Base-by-base conservation (phyloP, 1,284 basidiomycete genomes). In the Cystobasidium sp. region DNA sequence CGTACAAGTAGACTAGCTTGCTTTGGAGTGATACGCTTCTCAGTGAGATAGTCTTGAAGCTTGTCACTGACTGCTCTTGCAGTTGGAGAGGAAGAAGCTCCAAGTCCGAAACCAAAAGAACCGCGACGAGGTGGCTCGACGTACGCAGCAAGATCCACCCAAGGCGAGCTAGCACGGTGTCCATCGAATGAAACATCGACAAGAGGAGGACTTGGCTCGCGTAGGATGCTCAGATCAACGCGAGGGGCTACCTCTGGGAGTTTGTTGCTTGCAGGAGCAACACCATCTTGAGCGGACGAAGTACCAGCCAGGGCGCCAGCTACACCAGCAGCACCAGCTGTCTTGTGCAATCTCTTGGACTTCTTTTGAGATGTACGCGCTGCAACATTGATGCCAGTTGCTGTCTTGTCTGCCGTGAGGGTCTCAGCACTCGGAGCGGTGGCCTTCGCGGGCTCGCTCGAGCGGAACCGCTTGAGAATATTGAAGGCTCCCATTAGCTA, bases 1-100 rank as follows among this genome's bases (percentile, higher is more conserved):
- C 43, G 62, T n/a, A 73, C 61, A 31, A 73, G 70, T 18, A 46
- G 22, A 46, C 62, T 73, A 10, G 70, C 63, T 59, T 73, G 62
- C 44, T 65, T 52, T 22, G 62, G 47, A 20, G 51, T 65, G n/a
- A 73, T 53, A 43, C 37, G 43, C 31, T 53, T 44, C 20, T 43
- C 62, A 53, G 66, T 52, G 18, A 73, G 62, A 31, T 65, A 55
- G 24, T 37, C 55, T 43, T 37, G 39, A 18, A 73, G 63, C 52
- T 52, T 59, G 2, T 49, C 53, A 16, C 49, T 66, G 41, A 73
- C 70, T 7, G 70, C 39, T 46, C 70, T 12, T 3, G 39, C 6
- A 20, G 44, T 43, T 14, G 56, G 41, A 8, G 39, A 44, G 14
- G 56, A 39, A 58, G 52, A 56, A 22, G 49, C 31, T 31, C 31